Percentiles rank a stretch among this genome's conserved stretches.
Conservation (phyloP, 805 yeast species). For the Candida lessepsii region DNA sequence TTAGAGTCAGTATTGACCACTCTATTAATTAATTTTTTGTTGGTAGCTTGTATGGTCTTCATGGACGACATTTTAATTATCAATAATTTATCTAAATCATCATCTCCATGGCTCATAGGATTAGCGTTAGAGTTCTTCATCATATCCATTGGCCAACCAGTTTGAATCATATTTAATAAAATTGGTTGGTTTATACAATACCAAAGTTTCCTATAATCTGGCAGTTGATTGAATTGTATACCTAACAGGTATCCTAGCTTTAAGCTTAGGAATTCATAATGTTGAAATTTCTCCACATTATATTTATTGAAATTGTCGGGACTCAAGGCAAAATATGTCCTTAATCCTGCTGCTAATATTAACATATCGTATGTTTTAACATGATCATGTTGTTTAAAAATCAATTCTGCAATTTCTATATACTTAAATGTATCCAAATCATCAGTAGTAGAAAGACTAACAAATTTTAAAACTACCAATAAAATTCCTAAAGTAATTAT, state of each 20-base stretch:
- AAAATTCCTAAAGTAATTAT: constrained; percentile 31
- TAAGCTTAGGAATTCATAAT: constrained; percentile 1
- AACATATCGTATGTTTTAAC: neutral
- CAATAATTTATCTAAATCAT: constrained; percentile 1
- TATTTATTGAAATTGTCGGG: constrained; percentile 5
- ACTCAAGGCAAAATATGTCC: neutral
- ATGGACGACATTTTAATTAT: neutral
- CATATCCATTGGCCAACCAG: constrained; percentile 7
- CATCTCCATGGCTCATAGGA: neutral
- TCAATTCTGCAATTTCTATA: constrained; percentile 1
- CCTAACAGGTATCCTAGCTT: constrained; percentile 6
- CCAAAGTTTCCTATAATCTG: constrained; percentile 7
- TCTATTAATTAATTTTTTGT: neutral
- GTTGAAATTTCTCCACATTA: constrained; percentile 2
- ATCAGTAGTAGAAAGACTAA: neutral
- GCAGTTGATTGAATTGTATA: constrained; percentile 2
- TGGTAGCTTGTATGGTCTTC: constrained; percentile 1
- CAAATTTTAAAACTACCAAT: constrained; percentile 30
- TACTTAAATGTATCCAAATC: neutral
- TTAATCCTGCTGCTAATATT: neutral
- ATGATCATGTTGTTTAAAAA: neutral
- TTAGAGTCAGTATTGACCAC: neutral
- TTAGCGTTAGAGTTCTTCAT: constrained; percentile 1
- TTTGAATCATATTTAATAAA: constrained; percentile 1
- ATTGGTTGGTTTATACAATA: constrained; percentile 5